These are phyloP conservation scores for Xanthoconium separans DNA, from an alignment of 1,284 basidiomycete genomes.

Conservation along the genomic window DNA sequence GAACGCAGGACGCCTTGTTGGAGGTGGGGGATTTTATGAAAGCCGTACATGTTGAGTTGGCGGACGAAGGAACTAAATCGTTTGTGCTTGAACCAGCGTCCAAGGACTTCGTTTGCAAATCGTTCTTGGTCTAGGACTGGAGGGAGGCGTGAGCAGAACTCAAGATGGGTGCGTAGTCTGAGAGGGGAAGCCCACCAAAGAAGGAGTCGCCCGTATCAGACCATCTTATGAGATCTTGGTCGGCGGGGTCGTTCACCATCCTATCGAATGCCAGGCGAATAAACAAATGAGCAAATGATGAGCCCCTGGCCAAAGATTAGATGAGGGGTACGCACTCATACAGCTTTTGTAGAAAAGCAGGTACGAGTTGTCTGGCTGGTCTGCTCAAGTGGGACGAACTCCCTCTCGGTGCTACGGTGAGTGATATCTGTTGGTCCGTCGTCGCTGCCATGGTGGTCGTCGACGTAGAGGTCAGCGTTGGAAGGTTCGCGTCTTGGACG, in stretches of 20 bases:
- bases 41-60: constrained; percentile 98
- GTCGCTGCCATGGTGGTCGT: constrained; percentile 26
- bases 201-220: constrained; percentile 88
- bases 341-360: constrained; percentile 91
- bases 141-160: background rate
- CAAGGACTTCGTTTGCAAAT: constrained; percentile 88
- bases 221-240: constrained; percentile 88
- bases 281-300: constrained; percentile 8
- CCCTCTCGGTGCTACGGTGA: constrained; percentile 46
- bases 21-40: constrained; percentile 94
- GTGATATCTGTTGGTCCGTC: constrained; percentile 48
- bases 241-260: constrained; percentile 88
- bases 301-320: constrained; percentile 21
- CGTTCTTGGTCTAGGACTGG: constrained; percentile 91
- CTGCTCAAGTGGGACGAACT: constrained; percentile 47
- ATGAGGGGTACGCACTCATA: constrained; percentile 64
- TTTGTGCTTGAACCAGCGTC: constrained; percentile 95
- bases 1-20: constrained; percentile 91
- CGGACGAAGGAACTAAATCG: constrained; percentile 95
- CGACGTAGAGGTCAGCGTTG: background rate
- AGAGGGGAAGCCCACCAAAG: constrained; percentile 58
- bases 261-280: constrained; percentile 40
- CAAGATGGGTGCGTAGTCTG: constrained; percentile 1
- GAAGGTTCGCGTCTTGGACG: constrained; percentile 10
- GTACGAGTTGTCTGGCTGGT: constrained; percentile 59